Percentiles rank a stretch among this genome's conserved stretches.
Conservation (phyloP, 2,329 filamentous ascomycete species). For the Hymenoscyphus infarciens region DNA sequence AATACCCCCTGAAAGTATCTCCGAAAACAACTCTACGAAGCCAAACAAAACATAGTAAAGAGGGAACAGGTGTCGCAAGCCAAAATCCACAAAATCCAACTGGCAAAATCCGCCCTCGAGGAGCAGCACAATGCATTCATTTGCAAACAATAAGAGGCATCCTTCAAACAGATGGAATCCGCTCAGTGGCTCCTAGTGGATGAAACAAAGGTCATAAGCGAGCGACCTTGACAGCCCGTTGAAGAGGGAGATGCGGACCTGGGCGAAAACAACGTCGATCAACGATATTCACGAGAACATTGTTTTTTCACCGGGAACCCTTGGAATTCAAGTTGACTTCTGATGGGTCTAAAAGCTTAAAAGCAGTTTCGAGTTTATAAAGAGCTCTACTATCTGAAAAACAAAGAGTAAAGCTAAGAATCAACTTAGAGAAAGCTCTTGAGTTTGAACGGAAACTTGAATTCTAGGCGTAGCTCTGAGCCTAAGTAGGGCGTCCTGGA, state of each 20-base stretch:
- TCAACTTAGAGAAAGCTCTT: no score
- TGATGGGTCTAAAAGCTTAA: no score
- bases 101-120: conserved; percentile 3
- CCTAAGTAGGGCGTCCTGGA: no score
- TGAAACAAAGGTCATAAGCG: conserved; percentile 12
- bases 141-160: conserved; percentile 20
- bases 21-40: not conserved
- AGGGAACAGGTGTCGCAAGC: conserved; percentile 7
- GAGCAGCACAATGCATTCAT: conserved; percentile 5
- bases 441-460: no score
- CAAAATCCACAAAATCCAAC: conserved; percentile 7
- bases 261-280: not conserved
- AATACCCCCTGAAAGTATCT: no score
- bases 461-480: no score
- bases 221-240: conserved; percentile 10
- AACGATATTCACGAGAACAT: not conserved
- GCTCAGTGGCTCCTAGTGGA: conserved; percentile 17
- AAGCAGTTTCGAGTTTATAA: no score
- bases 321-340: no score
- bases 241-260: conserved; percentile 17
- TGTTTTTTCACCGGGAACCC: no score
- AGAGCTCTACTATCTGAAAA: no score
- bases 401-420: no score
- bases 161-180: conserved; percentile 17
- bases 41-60: not conserved